phyloP scores from a whole-genome alignment of 1,284 basidiomycete species.

The Cutaneotrichosporon spelunceum region DNA sequence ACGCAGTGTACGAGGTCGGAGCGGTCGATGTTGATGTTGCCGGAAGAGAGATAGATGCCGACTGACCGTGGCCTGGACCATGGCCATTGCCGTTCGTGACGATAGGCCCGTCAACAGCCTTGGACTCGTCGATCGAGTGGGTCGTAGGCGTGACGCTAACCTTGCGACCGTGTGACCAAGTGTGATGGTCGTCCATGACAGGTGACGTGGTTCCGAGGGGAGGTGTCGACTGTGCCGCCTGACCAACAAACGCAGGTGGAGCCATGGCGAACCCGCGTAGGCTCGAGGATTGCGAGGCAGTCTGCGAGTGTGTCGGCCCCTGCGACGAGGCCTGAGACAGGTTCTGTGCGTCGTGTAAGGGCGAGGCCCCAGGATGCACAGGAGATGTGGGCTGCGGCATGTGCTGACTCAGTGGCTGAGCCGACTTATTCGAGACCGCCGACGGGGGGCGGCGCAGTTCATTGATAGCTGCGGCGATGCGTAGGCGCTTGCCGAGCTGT shows the following conservation, averaged over 20 bases:
- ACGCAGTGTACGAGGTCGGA: constrained; percentile 2
- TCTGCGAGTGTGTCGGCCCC: neutral
- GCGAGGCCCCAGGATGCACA: neutral
- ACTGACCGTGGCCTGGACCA: neutral
- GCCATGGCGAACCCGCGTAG: neutral
- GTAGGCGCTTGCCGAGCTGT: constrained; percentile 90
- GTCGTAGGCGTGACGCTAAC: constrained; percentile 32
- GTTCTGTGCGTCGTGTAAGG: neutral
- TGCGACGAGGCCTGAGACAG: constrained; percentile 1
- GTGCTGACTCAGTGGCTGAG: neutral
- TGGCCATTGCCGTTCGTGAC: constrained; percentile 8
- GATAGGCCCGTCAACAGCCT: constrained; percentile 1
- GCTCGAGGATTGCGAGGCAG: neutral
- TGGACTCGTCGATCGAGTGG: constrained; percentile 27
- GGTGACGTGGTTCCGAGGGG: constrained; percentile 9
- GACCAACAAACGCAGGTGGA: neutral
- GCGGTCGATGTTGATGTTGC: constrained; percentile 7
- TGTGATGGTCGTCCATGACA: constrained; percentile 23
- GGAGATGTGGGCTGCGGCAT: neutral
- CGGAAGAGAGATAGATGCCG: constrained; percentile 2
- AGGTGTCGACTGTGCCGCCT: constrained; percentile 3
- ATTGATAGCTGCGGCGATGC: constrained; percentile 89
- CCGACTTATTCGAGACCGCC: constrained; percentile 6
- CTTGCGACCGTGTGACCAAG: constrained; percentile 38
- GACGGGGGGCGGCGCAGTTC: constrained; percentile 75